A percentile compares a stretch with the other conserved stretches of the same genome.
Evolutionary conservation across 176 grass and related monocot species (phyloP).

Genomic region (Phoenix dactylifera): DNA sequence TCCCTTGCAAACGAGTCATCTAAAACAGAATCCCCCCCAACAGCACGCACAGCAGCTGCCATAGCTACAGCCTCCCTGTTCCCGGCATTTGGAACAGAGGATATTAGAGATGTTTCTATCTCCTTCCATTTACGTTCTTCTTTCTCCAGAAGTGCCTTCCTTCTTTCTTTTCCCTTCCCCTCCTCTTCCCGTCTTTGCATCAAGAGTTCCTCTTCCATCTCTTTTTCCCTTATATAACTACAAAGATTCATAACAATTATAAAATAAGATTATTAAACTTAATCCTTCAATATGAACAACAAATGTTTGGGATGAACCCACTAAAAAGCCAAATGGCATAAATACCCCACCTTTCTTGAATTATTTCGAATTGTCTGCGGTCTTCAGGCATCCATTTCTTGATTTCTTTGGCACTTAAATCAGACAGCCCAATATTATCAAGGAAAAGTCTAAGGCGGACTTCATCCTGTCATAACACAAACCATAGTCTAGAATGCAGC

Average conservation of each 20-base stretch:
- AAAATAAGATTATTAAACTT: conserved; percentile 4
- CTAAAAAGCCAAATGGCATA: conserved; percentile 4
- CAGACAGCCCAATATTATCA: conserved; percentile 94
- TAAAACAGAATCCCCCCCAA: conserved; percentile 83
- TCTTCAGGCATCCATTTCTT: conserved; percentile 99
- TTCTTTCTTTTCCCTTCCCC: conserved; percentile 95
- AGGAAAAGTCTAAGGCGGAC: conserved; percentile 97
- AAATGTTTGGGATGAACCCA: background rate
- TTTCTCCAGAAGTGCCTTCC: conserved; percentile 82
- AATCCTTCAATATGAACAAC: too few relatives aligned
- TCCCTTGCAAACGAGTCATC: conserved; percentile 97
- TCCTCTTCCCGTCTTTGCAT: conserved; percentile 97
- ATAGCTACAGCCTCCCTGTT: conserved; percentile 96
- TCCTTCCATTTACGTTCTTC: conserved; percentile 99
- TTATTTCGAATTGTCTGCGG: conserved; percentile 83
- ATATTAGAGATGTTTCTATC: conserved; percentile 83
- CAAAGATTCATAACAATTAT: conserved; percentile 12
- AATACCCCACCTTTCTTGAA: conserved; percentile 79
- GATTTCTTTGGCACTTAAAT: conserved; percentile 98
- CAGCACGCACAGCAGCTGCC: conserved; percentile 93
- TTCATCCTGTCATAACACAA: conserved; percentile 70
- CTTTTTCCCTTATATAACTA: conserved; percentile 98
- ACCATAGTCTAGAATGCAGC: conserved; percentile 1
- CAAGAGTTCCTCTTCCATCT: conserved; percentile 97
- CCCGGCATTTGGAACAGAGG: conserved; percentile 89